These are phyloP conservation scores for Capsicum baccatum DNA, from an alignment of 257 asterid species.

Conservation along the genomic window DNA sequence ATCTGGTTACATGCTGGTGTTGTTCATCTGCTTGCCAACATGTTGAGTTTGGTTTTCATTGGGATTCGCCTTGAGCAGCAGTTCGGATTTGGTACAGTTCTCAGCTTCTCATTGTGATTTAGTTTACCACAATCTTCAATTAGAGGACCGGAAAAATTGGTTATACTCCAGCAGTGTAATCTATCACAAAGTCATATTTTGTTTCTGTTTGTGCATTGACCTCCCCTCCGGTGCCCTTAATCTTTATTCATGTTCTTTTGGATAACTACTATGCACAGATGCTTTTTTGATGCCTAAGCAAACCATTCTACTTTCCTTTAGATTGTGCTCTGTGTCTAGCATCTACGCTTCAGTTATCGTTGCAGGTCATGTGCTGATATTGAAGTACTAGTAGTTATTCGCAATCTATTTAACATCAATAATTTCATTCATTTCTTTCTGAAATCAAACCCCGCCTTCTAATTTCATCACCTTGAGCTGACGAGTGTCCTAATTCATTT, in stretches of 20 bases:
- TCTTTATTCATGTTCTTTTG: background rate
- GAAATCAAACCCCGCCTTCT: background rate
- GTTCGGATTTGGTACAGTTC: slow-evolving; percentile 74
- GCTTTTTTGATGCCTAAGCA: background rate
- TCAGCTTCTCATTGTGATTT: no score
- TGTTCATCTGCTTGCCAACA: slow-evolving; percentile 79
- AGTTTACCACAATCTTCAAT: no score
- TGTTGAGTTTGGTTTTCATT: slow-evolving; percentile 81
- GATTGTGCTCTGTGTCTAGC: background rate
- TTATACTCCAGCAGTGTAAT: no score
- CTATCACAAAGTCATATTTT: no score
- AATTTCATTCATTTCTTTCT: background rate
- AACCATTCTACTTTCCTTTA: background rate
- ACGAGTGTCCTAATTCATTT: background rate
- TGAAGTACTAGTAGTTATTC: background rate
- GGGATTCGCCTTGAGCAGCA: slow-evolving; percentile 95
- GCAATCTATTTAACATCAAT: background rate
- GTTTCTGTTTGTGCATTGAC: no score
- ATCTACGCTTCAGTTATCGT: background rate
- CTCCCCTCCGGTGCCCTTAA: background rate
- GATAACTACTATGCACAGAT: background rate
- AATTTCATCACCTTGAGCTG: background rate
- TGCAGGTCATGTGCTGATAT: background rate
- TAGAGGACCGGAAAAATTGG: no score
- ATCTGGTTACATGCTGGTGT: slow-evolving; percentile 96